Percentiles rank a stretch among this genome's conserved stretches.
Conservation (phyloP, 1,284 basidiomycete species). For the Taiwanofungus camphoratus region DNA sequence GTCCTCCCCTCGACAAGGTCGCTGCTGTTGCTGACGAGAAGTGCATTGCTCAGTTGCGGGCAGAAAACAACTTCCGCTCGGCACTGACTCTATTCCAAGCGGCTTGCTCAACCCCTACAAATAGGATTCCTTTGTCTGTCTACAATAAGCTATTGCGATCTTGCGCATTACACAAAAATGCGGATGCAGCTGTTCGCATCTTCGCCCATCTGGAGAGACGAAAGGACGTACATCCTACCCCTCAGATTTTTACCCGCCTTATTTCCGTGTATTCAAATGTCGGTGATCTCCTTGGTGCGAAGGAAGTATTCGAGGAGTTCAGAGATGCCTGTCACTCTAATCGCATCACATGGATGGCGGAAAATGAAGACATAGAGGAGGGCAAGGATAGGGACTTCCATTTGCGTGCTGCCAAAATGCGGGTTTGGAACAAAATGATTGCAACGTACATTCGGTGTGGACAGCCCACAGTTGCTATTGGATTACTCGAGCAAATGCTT, state of each 20-base stretch:
- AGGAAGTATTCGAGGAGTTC: conserved; percentile 67
- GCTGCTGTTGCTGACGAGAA: conserved; percentile 20
- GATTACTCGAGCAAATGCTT: conserved; percentile 73
- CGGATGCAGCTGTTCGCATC: conserved; percentile 62
- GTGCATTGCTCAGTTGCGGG: conserved; percentile 33
- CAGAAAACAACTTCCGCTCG: conserved; percentile 58
- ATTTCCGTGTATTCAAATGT: conserved; percentile 55
- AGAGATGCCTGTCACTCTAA: conserved; percentile 34
- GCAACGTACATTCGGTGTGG: conserved; percentile 67
- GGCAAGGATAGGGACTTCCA: not conserved
- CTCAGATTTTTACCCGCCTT: conserved; percentile 51
- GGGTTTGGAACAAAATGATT: conserved; percentile 75
- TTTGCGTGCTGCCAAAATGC: conserved; percentile 31
- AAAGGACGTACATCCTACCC: conserved; percentile 32
- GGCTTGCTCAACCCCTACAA: conserved; percentile 34
- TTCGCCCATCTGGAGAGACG: conserved; percentile 62
- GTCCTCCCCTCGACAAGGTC: conserved; percentile 20
- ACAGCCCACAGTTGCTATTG: conserved; percentile 59
- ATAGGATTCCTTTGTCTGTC: conserved; percentile 33
- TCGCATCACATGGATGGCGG: conserved; percentile 26
- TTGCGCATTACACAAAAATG: conserved; percentile 53
- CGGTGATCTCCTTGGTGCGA: conserved; percentile 53
- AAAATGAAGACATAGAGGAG: conserved; percentile 1
- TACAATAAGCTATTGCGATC: conserved; percentile 62
- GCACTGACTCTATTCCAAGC: conserved; percentile 73